Evolutionary conservation across 2,329 filamentous ascomycete species (phyloP), one percentile per base, ranked within the genome.

Genomic region (Ceratocystis destructans): DNA sequence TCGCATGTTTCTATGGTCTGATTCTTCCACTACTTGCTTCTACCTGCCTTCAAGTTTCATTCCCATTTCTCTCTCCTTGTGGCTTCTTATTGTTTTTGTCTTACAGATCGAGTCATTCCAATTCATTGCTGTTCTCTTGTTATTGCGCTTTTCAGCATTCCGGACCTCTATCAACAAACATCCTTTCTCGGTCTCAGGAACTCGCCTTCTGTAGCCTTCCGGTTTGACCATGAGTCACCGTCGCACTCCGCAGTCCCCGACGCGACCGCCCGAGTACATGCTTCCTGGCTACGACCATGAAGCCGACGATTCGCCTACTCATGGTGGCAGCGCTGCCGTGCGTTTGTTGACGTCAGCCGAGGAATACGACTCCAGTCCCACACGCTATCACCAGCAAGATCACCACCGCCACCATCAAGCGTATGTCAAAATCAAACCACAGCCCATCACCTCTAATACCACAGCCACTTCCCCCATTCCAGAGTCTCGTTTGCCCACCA

Each of bases 291-390:
- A 87, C 72, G 79, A 82, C 71, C 81, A 83, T 64, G 81, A 83
- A 31, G 74, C 78, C 70, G 66, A 64, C 70, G 28, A 59, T 37
- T 77, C 78, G 20, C 76, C 76, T 48, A 75, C 78, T 66, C 81
- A 80, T 71, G 74, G 78, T 71, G 74, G 78, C 57, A 74, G 78
- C 57, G 79, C 83, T 44, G 81, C 79, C 69, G 79, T 87, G 65
- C 79, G 84, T 71, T 76, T 87, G 71, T 76, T 87, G 75, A 86
- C 83, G 64, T 85, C 83, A 5, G 78, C 84, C 73, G 84, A 86
- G 71, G 83, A 85, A 10, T 68, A 63, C 57, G 67, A 68, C 44
- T 50, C 67, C 17, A 66, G 61, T 41, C 61, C 75, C 79, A 41
- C 69, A 75, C 55, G 76, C 76, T 75, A 78, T 22, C 57, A 69